These are phyloP conservation scores for Camellia sinensis DNA, from an alignment of 148 eudicot genomes.

Conservation along the genomic window DNA sequence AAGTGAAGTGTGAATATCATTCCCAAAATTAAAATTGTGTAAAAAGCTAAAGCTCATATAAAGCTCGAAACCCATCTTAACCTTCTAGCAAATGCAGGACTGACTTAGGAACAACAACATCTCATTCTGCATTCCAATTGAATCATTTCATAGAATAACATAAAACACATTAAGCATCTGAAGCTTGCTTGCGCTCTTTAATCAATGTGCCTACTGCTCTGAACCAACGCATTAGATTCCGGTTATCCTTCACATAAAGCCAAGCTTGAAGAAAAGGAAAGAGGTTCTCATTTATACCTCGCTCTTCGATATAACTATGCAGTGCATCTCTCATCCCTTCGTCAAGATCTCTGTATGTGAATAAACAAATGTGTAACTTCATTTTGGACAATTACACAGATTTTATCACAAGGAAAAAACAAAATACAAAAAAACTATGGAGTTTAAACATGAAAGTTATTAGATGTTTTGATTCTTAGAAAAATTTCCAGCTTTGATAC, in stretches of 20 bases:
- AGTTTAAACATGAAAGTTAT: neutral
- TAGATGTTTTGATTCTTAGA: neutral
- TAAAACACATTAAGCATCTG: neutral
- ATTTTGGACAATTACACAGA: neutral
- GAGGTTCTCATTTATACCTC: conserved; percentile 68
- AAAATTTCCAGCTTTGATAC: neutral
- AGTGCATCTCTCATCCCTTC: conserved; percentile 62
- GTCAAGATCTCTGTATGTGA: conserved; percentile 8
- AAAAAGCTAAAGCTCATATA: neutral
- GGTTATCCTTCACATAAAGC: conserved; percentile 76
- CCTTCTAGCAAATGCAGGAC: neutral
- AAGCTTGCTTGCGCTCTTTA: conserved; percentile 22
- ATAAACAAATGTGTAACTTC: neutral
- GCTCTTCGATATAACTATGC: conserved; percentile 59
- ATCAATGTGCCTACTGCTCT: conserved; percentile 47
- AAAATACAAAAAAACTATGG: neutral
- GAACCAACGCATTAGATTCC: conserved; percentile 62
- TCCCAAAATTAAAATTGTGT: no score
- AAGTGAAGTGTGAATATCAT: no score
- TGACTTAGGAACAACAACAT: neutral
- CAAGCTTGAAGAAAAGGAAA: conserved; percentile 81
- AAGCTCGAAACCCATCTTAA: neutral
- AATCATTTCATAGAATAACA: neutral
- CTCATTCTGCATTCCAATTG: neutral
- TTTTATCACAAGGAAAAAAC: neutral